Evolutionary conservation across 1,139 yeast species (phyloP), one percentile per base, ranked within the genome.

Genomic region (Nematodospora anomalae): DNA sequence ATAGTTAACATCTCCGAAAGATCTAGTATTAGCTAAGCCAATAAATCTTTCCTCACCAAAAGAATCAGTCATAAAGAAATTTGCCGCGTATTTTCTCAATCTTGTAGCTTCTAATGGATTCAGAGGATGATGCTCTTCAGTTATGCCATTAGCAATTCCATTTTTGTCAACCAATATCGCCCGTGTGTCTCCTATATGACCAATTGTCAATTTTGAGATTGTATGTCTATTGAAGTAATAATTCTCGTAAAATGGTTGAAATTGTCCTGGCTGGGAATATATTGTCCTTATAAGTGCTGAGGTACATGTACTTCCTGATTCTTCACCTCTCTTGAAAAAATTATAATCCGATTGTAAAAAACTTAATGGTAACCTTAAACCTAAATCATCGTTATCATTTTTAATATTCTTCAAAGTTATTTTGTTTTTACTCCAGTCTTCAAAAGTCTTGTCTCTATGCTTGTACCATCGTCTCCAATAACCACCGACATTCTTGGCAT

Each of bases 151-250:
- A 0, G 95, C 95, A 30, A 76, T 67, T 2, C 98, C 97, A 42
- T 71, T 62, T 41, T 72, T 73, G 53, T 84, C 94, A 44, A 89
- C 86, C 16, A 92, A 53, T 4, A 92, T 74, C n/a, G 95, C 90
- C 46, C 87, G 74, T 3, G 97, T 86, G 55, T 92, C 98, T 3
- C 98, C 98, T n/a, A 90, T 83, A 56, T 92, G 98, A 1, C 95
- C 92, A 15, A 90, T 76, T 1, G 87, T 74, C 27, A 92, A 60
- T 50, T 80, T 80, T 21, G 88, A 73, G 12, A 85, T 67, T n/a
- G 87, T 82, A 16, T 71, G 67, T 13, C 82, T 76, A 45, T 82
- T 79, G 68, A 92, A 92, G 62, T 76, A 89, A 51, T 74, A 80
- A 42, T 72, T 67, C 26, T 67, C 74, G 36, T 53, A 57, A 21